Evolutionary conservation across 495 filamentous ascomycete genomes (phyloP).

Genomic region (Aspergillus kassunensis): DNA sequence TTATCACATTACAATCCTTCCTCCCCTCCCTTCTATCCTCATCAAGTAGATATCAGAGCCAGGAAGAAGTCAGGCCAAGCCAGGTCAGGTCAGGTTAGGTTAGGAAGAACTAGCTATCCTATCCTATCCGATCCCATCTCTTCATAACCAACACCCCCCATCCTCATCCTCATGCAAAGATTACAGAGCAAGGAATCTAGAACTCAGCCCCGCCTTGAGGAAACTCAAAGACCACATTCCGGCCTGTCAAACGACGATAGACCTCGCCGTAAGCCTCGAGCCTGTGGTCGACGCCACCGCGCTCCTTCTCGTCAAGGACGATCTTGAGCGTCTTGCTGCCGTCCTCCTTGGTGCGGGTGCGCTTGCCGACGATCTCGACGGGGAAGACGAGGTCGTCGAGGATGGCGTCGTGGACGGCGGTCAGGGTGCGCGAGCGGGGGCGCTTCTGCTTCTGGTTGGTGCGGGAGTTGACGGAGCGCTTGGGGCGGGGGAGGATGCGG

Average conservation of each 20-base stretch:
- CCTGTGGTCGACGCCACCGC: constrained; percentile 95
- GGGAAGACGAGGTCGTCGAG: constrained; percentile 96
- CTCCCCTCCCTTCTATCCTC: constrained; percentile 6
- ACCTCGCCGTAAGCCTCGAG: constrained; percentile 99
- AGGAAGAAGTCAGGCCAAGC: not conserved
- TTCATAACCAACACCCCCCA: too few relatives aligned
- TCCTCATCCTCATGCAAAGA: not conserved
- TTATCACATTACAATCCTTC: constrained; percentile 17
- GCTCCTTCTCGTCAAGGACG: constrained; percentile 99
- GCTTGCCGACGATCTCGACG: constrained; percentile 99
- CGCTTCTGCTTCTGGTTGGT: constrained; percentile 96
- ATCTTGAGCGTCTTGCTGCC: constrained; percentile 97
- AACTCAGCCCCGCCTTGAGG: constrained; percentile 80
- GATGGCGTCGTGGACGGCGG: constrained; percentile 95
- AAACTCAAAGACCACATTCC: constrained; percentile 95
- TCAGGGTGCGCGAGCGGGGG: constrained; percentile 92
- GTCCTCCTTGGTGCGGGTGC: constrained; percentile 92
- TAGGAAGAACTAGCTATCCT: too few relatives aligned
- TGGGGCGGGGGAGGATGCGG: constrained; percentile 96
- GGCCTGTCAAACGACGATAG: constrained; percentile 92
- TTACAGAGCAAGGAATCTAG: constrained; percentile 45
- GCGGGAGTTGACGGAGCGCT: constrained; percentile 91
- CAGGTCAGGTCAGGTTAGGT: too few relatives aligned
- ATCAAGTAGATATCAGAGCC: not conserved
- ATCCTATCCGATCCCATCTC: too few relatives aligned